Base-by-base conservation (phyloP, 306 rosid genomes). In the Quercus bicolor region DNA sequence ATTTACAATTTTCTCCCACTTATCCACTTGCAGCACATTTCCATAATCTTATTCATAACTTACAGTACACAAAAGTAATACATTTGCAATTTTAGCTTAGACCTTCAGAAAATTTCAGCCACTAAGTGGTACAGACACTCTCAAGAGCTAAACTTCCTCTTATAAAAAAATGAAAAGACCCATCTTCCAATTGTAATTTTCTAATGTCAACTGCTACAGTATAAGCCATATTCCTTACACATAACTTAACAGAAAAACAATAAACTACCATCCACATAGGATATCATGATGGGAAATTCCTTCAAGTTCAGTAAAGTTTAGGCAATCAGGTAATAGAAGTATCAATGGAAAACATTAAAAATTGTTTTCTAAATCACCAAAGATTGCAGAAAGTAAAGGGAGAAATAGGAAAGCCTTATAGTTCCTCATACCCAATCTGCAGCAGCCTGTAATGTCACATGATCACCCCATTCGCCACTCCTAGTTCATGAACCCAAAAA, bases 401-500 rank as follows among this genome's bases (percentile, higher is more conserved):
- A 59, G 52, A 53, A 33, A 21, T 1, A 72, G 5, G 40, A 81
- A 66, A 57, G 20, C 9, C 1, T 55, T 12, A 78, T 52, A 76
- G 72, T 61, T 77, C 34, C 56, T 69, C 85, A 34, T 93, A 95
- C 99, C 97, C 87, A 91, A 87, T 95, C 99, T 65, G 99, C 96
- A 71, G 99, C 99, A 80, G 99, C 99, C 87, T 95, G 99, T 82
- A 95, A 81, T 0, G 99, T 95, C 61, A 95, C 97, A 79, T 95
- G 99, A 82, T 95, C 99, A 40, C 99, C 99, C 99, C 99, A 95
- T 84, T 95, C 99, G 48, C 98, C 99, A 72, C 80, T 90, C 94
- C 99, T 95, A 84, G 45, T 85, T 85, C 83, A 87, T 85, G 74
- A 82, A 82, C n/a, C 70, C 29, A 55, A 19, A 74, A 78, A 55